phyloP scores from a whole-genome alignment of 2,329 filamentous ascomycete genomes.

The Incumbomyces lentus region DNA sequence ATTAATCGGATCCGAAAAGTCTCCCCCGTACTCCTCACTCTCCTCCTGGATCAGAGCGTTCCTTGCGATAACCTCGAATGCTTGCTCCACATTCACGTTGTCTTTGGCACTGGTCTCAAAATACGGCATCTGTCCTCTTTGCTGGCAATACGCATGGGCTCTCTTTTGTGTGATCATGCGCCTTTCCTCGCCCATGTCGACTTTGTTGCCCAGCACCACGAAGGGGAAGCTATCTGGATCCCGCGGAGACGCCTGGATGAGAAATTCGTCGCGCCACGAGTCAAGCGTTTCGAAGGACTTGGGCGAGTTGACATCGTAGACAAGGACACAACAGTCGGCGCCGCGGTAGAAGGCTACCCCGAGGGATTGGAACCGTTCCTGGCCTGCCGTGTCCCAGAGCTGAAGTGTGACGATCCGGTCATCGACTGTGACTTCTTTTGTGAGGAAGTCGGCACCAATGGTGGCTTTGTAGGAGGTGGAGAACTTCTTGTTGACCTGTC shows the following conservation, averaged over 20 bases:
- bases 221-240: constrained; percentile 98
- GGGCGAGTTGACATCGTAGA: constrained; percentile 97
- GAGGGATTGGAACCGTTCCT: constrained; percentile 94
- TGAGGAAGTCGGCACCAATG: constrained; percentile 96
- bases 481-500: constrained; percentile 99
- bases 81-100: constrained; percentile 92
- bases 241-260: constrained; percentile 92
- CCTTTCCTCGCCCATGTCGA: constrained; percentile 96
- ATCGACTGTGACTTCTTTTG: constrained; percentile 93
- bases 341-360: constrained; percentile 96
- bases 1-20: constrained; percentile 96
- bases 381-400: constrained; percentile 96
- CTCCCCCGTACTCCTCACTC: constrained; percentile 91
- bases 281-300: constrained; percentile 98
- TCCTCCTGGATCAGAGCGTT: constrained; percentile 95
- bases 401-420: constrained; percentile 98
- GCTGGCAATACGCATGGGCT: constrained; percentile 94
- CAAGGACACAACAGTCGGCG: constrained; percentile 93
- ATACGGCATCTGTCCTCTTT: constrained; percentile 93
- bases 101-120: constrained; percentile 99
- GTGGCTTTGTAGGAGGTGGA: constrained; percentile 99
- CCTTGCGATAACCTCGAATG: constrained; percentile 83
- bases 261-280: constrained; percentile 95
- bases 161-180: constrained; percentile 92
- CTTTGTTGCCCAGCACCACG: constrained; percentile 97